Percentiles rank a stretch among this genome's conserved stretches.
These are phyloP conservation scores for Fistulifera pelliculosa DNA, from an alignment of 108 stramenopile genomes.

Conservation along the genomic window DNA sequence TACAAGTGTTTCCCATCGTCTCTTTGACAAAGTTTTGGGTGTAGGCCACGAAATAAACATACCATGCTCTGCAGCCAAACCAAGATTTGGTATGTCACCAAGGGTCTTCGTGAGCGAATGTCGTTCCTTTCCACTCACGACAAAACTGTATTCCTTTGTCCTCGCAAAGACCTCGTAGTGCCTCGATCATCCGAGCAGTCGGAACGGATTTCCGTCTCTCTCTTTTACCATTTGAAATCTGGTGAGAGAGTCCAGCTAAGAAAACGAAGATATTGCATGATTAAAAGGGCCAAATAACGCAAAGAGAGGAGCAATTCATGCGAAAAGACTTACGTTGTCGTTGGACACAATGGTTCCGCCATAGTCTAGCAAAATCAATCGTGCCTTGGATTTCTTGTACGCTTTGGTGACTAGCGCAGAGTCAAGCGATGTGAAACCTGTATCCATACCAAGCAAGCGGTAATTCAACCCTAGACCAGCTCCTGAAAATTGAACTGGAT, in stretches of 20 bases:
- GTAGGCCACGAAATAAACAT: conserved; percentile 91
- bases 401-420: conserved; percentile 57
- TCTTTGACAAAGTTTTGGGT: conserved; percentile 40
- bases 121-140: conserved; percentile 84
- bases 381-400: conserved; percentile 54
- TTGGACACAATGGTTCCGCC: conserved; percentile 93
- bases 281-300: background rate
- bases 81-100: conserved; percentile 70
- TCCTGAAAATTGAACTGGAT: conserved; percentile 63
- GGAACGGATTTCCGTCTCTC: conserved; percentile 60
- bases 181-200: conserved; percentile 53
- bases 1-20: conserved; percentile 77
- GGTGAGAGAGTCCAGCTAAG: conserved; percentile 59
- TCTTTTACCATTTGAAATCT: conserved; percentile 92
- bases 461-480: conserved; percentile 94
- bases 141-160: conserved; percentile 88
- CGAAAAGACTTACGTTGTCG: conserved; percentile 68
- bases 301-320: background rate
- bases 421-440: conserved; percentile 60
- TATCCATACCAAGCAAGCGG: conserved; percentile 85
- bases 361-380: conserved; percentile 94
- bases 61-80: conserved; percentile 88
- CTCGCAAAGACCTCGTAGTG: conserved; percentile 65
- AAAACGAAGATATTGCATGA: conserved; percentile 2
- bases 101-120: conserved; percentile 74